Percentiles rank a stretch among this genome's conserved stretches.
Evolutionary conservation across 805 yeast genomes (phyloP).

Genomic region (Ogataea paradorogensis): DNA sequence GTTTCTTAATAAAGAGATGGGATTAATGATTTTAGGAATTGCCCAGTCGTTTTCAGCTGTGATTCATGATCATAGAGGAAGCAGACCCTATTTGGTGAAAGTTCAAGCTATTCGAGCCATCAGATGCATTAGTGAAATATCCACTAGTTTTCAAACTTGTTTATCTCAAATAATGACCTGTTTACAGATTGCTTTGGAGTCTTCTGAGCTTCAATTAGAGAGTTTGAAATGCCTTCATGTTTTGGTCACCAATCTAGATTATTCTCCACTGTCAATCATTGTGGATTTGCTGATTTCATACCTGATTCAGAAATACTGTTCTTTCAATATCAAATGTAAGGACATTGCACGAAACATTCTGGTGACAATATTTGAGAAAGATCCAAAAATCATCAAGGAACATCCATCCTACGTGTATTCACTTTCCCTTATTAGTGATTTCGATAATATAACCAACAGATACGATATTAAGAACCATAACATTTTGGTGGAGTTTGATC

Average conservation of each 20-base stretch:
- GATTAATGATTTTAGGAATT: slow-evolving; percentile 65
- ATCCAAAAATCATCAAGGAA: slow-evolving; percentile 35
- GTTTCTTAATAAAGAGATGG: slow-evolving; percentile 42
- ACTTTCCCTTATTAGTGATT: slow-evolving; percentile 42
- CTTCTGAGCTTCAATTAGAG: slow-evolving; percentile 53
- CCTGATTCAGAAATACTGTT: slow-evolving; percentile 63
- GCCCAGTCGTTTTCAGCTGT: slow-evolving; percentile 78
- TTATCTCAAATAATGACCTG: slow-evolving; percentile 85
- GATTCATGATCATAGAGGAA: slow-evolving; percentile 69
- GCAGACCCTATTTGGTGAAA: slow-evolving; percentile 70
- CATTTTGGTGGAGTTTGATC: slow-evolving; percentile 49
- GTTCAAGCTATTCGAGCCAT: slow-evolving; percentile 71
- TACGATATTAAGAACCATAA: slow-evolving; percentile 23
- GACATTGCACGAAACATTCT: slow-evolving; percentile 52
- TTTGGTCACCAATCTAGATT: slow-evolving; percentile 54
- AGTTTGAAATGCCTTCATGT: slow-evolving; percentile 69
- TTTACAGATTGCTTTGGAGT: slow-evolving; percentile 73
- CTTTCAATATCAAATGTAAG: slow-evolving; percentile 49
- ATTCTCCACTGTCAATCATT: slow-evolving; percentile 58
- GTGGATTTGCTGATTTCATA: slow-evolving; percentile 74
- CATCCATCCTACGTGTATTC: slow-evolving; percentile 55
- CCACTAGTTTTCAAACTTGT: slow-evolving; percentile 46
- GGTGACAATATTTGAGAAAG: slow-evolving; percentile 32
- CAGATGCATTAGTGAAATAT: slow-evolving; percentile 56
- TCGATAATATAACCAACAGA: slow-evolving; percentile 25